Percentiles rank a stretch among this genome's conserved stretches.
phyloP scores from a whole-genome alignment of 257 asterid genomes.

The Scutellaria baicalensis region DNA sequence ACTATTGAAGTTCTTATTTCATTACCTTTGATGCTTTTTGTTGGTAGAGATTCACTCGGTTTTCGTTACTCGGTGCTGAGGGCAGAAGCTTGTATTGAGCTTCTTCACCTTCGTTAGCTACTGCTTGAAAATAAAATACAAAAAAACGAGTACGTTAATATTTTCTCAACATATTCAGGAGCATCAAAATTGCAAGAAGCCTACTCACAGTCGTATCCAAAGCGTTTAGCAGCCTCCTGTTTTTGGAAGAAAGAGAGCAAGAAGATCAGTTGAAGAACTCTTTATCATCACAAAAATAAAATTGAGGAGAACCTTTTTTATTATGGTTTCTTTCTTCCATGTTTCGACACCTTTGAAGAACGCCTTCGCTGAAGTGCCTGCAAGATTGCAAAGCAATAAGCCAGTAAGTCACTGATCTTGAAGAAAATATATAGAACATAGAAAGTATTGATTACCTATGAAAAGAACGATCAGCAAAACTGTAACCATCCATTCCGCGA shows the following conservation, averaged over 20 bases:
- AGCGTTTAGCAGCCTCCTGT: slow-evolving; percentile 47
- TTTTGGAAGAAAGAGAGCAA: background rate
- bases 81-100: slow-evolving; percentile 40
- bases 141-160: background rate
- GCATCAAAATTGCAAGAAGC: background rate
- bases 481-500: slow-evolving; percentile 65
- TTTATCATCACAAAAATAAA: background rate
- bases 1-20: background rate
- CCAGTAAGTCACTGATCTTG: background rate
- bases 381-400: slow-evolving; percentile 1
- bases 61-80: slow-evolving; percentile 24
- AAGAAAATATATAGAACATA: background rate
- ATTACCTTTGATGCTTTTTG: slow-evolving; percentile 30
- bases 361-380: slow-evolving; percentile 52
- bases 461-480: slow-evolving; percentile 47
- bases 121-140: background rate
- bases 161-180: background rate
- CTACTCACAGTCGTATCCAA: slow-evolving; percentile 31
- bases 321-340: slow-evolving; percentile 50
- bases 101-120: slow-evolving; percentile 30
- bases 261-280: background rate
- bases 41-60: slow-evolving; percentile 17
- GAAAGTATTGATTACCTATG: slow-evolving; percentile 29
- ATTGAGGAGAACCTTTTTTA: slow-evolving; percentile 28
- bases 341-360: slow-evolving; percentile 50